Evolutionary conservation across 2,329 filamentous ascomycete species (phyloP), one percentile per base, ranked within the genome.

Genomic region (Bipolaris sorokiniana): DNA sequence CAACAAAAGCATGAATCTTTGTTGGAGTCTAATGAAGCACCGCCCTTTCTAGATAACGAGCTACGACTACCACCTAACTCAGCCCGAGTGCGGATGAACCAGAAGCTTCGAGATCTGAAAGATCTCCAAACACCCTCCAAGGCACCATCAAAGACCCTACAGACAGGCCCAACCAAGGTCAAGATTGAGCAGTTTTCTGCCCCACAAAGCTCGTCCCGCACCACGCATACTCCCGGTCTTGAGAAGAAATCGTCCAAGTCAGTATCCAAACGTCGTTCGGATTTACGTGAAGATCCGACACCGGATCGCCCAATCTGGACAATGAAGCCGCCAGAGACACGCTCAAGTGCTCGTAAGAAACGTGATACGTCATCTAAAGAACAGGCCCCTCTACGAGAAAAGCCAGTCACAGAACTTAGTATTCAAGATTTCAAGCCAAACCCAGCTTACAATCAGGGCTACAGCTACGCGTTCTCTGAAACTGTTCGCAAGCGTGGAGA

Each of bases 381-480:
- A 3, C 51, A 60, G 18, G 42, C 28, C 7, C 64, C 56, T 20
- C 67, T 75, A n/a, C 86, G 91, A 47, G 73, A 81, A 9, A 85
- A 83, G 48, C 83, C 87, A 0, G 62, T 87, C 3, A 77, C 81
- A 0, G 79, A 83, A 33, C 82, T 96, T 11, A 79, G 79, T 13
- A 78, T 89, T 1, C 84, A 86, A 11, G 89, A 96, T 75, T 97
- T 97, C 80, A 94, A 89, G 72, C 81, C 95, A 66, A 96, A 97
- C 62, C 88, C 91, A 0, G 79, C 80, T 4, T 83, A 81, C 64
- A 94, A 93, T 62, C 83, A 89, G 40, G 90, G 90, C 1, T 80
- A 87, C 41, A 84, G 87, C 51, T 91, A 86, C 74, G 91, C 91
- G 10, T 96, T 87, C 71, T 80, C 83, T 1, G 89, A 94, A 56